Conservation (phyloP, 2,329 filamentous ascomycete species). For the Microthyrium microscopicum region DNA sequence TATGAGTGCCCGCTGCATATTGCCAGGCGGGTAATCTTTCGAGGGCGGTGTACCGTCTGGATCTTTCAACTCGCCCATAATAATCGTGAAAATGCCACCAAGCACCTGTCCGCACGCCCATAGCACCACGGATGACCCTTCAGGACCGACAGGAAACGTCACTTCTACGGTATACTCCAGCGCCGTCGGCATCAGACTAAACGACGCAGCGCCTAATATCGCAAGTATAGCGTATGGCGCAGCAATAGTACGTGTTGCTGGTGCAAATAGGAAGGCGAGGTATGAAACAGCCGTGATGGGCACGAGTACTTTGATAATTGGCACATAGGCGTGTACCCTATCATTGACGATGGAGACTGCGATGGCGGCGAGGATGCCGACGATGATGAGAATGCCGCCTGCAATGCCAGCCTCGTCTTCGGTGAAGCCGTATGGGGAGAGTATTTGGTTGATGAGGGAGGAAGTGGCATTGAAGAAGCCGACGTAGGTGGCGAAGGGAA, state of each 20-base stretch:
- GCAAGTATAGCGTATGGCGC: constrained; percentile 63
- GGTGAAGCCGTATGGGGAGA: constrained; percentile 68
- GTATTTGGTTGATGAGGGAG: constrained; percentile 76
- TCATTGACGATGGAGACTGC: constrained; percentile 70
- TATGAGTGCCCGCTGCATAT: constrained; percentile 61
- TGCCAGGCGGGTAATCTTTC: constrained; percentile 37
- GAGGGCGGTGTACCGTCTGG: constrained; percentile 17
- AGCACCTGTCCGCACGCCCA: constrained; percentile 80
- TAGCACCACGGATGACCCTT: constrained; percentile 65
- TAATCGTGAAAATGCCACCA: constrained; percentile 69
- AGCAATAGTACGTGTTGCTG: constrained; percentile 39
- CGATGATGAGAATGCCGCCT: constrained; percentile 75
- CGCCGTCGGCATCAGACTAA: constrained; percentile 65
- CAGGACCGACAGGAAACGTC: constrained; percentile 71
- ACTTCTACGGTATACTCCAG: constrained; percentile 80
- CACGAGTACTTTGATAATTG: constrained; percentile 55
- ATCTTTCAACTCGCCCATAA: constrained; percentile 58
- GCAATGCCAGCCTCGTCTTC: constrained; percentile 79
- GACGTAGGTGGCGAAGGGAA: constrained; percentile 73
- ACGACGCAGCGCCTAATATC: constrained; percentile 62
- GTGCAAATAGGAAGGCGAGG: constrained; percentile 68
- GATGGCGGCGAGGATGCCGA: constrained; percentile 64
- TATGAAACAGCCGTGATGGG: constrained; percentile 60
- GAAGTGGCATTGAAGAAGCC: constrained; percentile 89
- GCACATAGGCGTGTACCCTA: constrained; percentile 62